Base-by-base conservation (phyloP, 495 filamentous ascomycete species). In the Amorphotheca resinae region DNA sequence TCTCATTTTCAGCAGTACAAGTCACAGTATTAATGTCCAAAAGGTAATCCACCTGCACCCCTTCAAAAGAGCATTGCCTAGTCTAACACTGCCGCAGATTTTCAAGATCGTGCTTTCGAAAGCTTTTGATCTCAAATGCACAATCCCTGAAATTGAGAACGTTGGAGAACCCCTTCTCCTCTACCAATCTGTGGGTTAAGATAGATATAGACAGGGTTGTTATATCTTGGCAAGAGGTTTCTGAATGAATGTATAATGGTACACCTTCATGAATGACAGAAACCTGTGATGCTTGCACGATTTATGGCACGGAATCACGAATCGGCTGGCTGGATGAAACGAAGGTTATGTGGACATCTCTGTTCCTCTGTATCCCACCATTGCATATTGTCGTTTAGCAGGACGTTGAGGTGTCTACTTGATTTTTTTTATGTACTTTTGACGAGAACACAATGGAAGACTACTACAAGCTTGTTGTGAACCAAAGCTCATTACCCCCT, bases 101-200 rank as follows among this genome's bases (percentile, higher is more conserved):
- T 98, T 98, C 74, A 98, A 98, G 61, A 98, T 98, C 54, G 91
- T 98, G 42, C 74, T 98, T 22, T 89, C 89, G 45, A 98, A 98
- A 64, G 93, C 91, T 0, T 98, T 98, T 58, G 91, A 98, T 59
- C 73, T 98, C 45, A 95, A 95, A 59, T 98, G 91, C 69, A 98
- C 91, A 3, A 96, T 98, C 57, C 91, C 91, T 8, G 91, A 98
- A 61, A 96, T 98, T 56, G 89, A 95, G 60, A 87, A 96, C 56
- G 77, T 93, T 36, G 91, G 91, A 56, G 91, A 98, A 62, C 91
- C 91, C n/a, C 67, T 98, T 28, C 68, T 98, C 21, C 76, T 98
- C 43, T 98, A 98, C 60, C 85, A 89, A 61, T 78, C 79, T 41
- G 81, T 82, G 49, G 50, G 50, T 39, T 56, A 53, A 28, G 23